phyloP scores from a whole-genome alignment of 805 yeast genomes.

The Yarrowia divulgata region DNA sequence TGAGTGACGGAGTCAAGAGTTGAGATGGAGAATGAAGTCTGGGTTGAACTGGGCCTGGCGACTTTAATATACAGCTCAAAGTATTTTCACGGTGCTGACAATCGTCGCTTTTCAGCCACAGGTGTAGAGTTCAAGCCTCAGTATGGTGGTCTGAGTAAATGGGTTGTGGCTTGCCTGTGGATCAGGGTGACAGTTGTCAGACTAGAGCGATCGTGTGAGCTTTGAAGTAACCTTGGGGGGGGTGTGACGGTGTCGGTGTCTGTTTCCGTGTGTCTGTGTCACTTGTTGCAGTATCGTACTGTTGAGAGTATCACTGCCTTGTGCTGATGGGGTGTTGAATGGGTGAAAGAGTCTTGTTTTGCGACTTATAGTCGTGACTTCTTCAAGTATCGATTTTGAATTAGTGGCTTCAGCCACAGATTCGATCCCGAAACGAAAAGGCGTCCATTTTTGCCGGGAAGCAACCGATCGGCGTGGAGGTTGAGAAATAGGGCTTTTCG shows the following conservation, averaged over 20 bases:
- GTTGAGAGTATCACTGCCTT: background rate
- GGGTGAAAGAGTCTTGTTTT: background rate
- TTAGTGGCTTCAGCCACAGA: slow-evolving; percentile 36
- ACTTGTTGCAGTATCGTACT: background rate
- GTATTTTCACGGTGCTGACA: slow-evolving; percentile 29
- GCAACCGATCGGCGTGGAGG: background rate
- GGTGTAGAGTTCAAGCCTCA: slow-evolving; percentile 38
- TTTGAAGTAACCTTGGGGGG: too few relatives aligned
- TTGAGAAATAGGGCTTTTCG: background rate
- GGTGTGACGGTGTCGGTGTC: background rate
- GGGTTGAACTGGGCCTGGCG: background rate
- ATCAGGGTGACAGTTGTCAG: background rate
- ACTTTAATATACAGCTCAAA: slow-evolving; percentile 17
- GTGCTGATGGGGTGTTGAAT: background rate
- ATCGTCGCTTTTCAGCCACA: slow-evolving; percentile 36
- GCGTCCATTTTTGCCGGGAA: background rate
- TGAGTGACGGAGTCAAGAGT: background rate
- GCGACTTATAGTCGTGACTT: slow-evolving; percentile 10
- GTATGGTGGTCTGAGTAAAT: slow-evolving; percentile 30
- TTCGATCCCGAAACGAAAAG: background rate
- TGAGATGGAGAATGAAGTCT: background rate
- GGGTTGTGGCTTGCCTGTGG: slow-evolving; percentile 5
- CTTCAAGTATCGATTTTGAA: background rate
- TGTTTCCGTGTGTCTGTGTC: background rate
- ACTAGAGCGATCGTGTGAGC: too few relatives aligned